phyloP scores from a whole-genome alignment of 257 asterid species.

The Lantana camara region DNA sequence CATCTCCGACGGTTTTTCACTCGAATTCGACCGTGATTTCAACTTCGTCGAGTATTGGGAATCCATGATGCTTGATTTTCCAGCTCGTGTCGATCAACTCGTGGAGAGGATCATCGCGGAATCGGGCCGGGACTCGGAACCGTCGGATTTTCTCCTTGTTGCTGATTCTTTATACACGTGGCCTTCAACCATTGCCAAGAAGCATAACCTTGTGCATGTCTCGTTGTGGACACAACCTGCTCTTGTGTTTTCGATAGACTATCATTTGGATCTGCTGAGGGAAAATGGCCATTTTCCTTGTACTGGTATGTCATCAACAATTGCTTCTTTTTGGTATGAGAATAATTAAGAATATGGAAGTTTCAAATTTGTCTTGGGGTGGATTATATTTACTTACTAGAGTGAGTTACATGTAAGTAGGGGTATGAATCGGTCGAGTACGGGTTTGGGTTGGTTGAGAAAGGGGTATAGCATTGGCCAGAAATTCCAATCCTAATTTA shows the following conservation, averaged over 20 bases:
- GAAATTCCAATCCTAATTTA: too few relatives aligned
- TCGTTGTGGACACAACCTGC: constrained; percentile 25
- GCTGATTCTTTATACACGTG: constrained; percentile 33
- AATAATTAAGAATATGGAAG: too few relatives aligned
- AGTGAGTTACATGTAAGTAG: too few relatives aligned
- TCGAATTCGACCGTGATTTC: constrained; percentile 26
- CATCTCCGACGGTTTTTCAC: constrained; percentile 31
- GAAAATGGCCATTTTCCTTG: constrained; percentile 29
- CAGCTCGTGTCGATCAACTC: constrained; percentile 24
- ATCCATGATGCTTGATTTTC: neutral
- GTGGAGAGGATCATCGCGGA: constrained; percentile 12
- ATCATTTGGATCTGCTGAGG: constrained; percentile 24
- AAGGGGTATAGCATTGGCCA: too few relatives aligned
- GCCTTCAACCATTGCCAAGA: constrained; percentile 9
- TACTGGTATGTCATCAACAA: too few relatives aligned
- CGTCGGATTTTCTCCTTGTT: constrained; percentile 13
- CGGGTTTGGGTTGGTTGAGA: too few relatives aligned
- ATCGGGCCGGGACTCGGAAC: too few relatives aligned
- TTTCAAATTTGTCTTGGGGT: too few relatives aligned
- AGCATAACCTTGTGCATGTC: constrained; percentile 32
- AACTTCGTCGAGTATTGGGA: constrained; percentile 1
- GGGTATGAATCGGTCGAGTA: too few relatives aligned
- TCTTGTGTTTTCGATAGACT: constrained; percentile 20
- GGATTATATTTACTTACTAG: too few relatives aligned
- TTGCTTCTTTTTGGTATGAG: too few relatives aligned